These are phyloP conservation scores for Aulographum hederae DNA, from an alignment of 2,329 filamentous ascomycete species.

Conservation along the genomic window DNA sequence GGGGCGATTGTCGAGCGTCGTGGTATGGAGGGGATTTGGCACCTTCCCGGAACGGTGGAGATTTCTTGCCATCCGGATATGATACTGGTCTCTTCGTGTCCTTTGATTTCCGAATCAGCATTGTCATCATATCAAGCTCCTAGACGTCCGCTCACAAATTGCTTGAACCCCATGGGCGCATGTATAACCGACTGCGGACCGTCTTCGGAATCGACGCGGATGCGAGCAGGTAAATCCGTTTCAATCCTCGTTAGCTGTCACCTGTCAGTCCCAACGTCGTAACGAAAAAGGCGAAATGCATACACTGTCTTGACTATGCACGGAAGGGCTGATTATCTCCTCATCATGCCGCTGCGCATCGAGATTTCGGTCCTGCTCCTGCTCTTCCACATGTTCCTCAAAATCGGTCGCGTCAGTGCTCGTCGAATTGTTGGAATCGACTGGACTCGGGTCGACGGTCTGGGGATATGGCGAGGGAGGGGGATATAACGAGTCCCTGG, in stretches of 20 bases:
- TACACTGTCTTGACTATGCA: constrained; percentile 7
- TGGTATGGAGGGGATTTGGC: too few relatives aligned
- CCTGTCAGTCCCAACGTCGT: neutral
- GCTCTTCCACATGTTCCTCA: constrained; percentile 32
- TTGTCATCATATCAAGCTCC: too few relatives aligned
- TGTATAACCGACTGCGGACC: constrained; percentile 84
- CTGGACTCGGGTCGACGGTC: constrained; percentile 62
- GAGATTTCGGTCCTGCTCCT: constrained; percentile 48
- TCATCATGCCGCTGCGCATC: neutral
- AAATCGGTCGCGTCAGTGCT: constrained; percentile 56
- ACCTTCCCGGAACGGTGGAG: too few relatives aligned
- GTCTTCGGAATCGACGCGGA: constrained; percentile 43
- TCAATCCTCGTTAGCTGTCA: constrained; percentile 24
- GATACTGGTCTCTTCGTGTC: too few relatives aligned
- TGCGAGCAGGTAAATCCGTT: constrained; percentile 20
- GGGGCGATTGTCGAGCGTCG: too few relatives aligned
- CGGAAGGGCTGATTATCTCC: constrained; percentile 16
- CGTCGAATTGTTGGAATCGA: constrained; percentile 53
- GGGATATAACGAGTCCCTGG: constrained; percentile 29
- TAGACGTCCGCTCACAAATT: constrained; percentile 42
- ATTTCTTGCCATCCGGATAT: too few relatives aligned
- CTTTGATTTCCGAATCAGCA: too few relatives aligned
- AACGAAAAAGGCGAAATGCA: constrained; percentile 1
- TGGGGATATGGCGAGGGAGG: constrained; percentile 35
- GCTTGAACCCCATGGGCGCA: constrained; percentile 64